phyloP scores from a whole-genome alignment of 2,329 filamentous ascomycete genomes.

The Tothia fuscella region DNA sequence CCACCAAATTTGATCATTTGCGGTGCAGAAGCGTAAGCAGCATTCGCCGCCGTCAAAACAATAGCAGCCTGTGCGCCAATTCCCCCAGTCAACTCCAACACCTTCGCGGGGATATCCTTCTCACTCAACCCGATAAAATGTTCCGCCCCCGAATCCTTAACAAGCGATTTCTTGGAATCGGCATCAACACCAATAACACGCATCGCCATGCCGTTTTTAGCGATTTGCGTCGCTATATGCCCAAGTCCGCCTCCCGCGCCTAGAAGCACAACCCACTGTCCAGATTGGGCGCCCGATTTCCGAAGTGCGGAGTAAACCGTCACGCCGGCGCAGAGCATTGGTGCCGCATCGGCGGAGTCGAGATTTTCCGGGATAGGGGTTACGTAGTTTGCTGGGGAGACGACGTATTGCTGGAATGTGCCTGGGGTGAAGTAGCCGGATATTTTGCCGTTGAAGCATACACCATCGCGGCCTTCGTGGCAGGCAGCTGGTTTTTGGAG shows the following conservation, averaged over 20 bases:
- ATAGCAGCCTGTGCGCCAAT: conserved; percentile 50
- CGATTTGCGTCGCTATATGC: conserved; percentile 51
- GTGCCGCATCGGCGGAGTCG: conserved; percentile 48
- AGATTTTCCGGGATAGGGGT: conserved; percentile 55
- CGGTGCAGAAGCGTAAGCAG: conserved; percentile 31
- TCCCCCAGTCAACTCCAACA: conserved; percentile 44
- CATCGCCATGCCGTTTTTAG: conserved; percentile 46
- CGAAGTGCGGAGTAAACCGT: conserved; percentile 55
- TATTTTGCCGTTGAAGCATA: conserved; percentile 41
- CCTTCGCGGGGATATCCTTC: conserved; percentile 39
- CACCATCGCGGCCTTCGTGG: conserved; percentile 41
- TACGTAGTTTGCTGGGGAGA: conserved; percentile 54
- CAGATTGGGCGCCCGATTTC: conserved; percentile 46
- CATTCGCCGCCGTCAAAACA: conserved; percentile 39
- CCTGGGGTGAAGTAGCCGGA: conserved; percentile 58
- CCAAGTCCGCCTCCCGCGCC: conserved; percentile 53
- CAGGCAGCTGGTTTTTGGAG: conserved; percentile 31
- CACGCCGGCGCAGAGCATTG: conserved; percentile 55
- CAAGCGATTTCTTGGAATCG: conserved; percentile 50
- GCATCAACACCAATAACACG: conserved; percentile 56
- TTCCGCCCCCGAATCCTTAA: conserved; percentile 50
- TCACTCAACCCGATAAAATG: conserved; percentile 52
- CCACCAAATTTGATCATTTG: conserved; percentile 34
- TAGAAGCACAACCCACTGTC: conserved; percentile 47
- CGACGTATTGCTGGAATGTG: conserved; percentile 60